Conservation (phyloP, 768 basidiomycete species). For the Mycena capillaripes region DNA sequence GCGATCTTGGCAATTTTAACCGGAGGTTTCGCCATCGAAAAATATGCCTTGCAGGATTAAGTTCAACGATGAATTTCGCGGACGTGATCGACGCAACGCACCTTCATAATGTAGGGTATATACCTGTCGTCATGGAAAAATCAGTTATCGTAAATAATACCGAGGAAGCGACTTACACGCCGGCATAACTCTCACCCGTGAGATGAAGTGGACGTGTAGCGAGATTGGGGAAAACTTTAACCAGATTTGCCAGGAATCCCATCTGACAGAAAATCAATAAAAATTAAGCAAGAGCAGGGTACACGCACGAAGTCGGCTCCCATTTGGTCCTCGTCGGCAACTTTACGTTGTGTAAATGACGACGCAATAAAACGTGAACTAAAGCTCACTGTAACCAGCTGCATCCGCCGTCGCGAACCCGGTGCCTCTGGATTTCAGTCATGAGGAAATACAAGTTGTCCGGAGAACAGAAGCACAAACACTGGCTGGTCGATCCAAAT, state of each 20-base stretch:
- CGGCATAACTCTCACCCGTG: constrained; percentile 84
- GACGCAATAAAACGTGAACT: background rate
- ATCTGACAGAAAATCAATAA: constrained; percentile 57
- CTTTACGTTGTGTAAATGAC: constrained; percentile 44
- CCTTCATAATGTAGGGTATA: constrained; percentile 77
- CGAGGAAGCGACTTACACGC: constrained; percentile 72
- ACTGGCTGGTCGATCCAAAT: constrained; percentile 86
- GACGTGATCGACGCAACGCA: background rate
- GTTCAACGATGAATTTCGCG: background rate
- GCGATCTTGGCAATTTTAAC: constrained; percentile 77
- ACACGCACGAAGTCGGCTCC: constrained; percentile 65
- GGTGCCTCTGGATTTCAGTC: constrained; percentile 56
- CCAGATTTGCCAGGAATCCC: constrained; percentile 78
- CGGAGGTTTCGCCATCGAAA: constrained; percentile 72
- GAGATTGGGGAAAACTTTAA: constrained; percentile 81
- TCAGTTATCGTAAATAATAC: background rate
- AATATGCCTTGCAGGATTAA: constrained; percentile 58
- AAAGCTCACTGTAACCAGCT: constrained; percentile 66
- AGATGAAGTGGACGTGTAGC: constrained; percentile 76
- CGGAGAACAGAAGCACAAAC: constrained; percentile 41
- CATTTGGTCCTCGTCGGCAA: constrained; percentile 76
- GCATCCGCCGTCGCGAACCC: constrained; percentile 78
- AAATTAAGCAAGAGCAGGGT: background rate
- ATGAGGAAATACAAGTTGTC: constrained; percentile 25
- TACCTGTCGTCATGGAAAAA: constrained; percentile 9